phyloP scores from a whole-genome alignment of 2,329 filamentous ascomycete species.

The Triangularia verruculosa region DNA sequence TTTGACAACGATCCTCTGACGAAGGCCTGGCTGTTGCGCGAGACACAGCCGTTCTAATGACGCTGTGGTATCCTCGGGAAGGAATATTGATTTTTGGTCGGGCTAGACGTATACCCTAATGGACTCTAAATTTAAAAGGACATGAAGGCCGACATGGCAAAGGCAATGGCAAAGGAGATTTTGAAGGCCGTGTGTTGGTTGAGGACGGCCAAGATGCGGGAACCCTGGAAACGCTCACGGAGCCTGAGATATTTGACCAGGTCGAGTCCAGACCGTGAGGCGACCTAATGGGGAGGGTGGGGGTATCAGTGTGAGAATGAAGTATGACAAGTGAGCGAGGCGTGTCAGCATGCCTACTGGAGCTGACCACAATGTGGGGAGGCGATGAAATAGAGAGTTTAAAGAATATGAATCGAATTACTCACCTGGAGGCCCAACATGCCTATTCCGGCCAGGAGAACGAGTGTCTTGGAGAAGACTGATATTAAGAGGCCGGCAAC shows the following conservation, averaged over 20 bases:
- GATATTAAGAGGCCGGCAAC: slow-evolving; percentile 63
- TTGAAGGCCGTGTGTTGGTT: slow-evolving; percentile 62
- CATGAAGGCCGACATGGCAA: slow-evolving; percentile 66
- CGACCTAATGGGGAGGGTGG: slow-evolving; percentile 34
- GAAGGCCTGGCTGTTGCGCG: slow-evolving; percentile 77
- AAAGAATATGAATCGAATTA: slow-evolving; percentile 4
- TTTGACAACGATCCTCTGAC: slow-evolving; percentile 72
- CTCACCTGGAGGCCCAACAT: slow-evolving; percentile 63
- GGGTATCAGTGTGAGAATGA: neutral
- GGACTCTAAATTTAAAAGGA: slow-evolving; percentile 35
- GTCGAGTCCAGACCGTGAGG: slow-evolving; percentile 43
- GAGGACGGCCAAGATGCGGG: slow-evolving; percentile 47
- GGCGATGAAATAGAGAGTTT: neutral
- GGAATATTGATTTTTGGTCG: neutral
- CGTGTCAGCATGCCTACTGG: neutral
- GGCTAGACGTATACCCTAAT: neutral
- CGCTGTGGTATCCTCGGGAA: too few relatives aligned
- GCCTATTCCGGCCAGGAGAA: slow-evolving; percentile 62
- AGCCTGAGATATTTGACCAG: slow-evolving; percentile 38
- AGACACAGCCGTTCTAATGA: slow-evolving; percentile 64
- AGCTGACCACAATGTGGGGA: neutral
- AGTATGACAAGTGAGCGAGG: neutral
- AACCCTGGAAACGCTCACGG: slow-evolving; percentile 37
- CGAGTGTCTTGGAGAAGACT: slow-evolving; percentile 68
- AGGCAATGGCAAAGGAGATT: slow-evolving; percentile 68